Evolutionary conservation across 352 stramenopile species (phyloP), one percentile per base, ranked within the genome.

Genomic region (Phytophthora quininea): DNA sequence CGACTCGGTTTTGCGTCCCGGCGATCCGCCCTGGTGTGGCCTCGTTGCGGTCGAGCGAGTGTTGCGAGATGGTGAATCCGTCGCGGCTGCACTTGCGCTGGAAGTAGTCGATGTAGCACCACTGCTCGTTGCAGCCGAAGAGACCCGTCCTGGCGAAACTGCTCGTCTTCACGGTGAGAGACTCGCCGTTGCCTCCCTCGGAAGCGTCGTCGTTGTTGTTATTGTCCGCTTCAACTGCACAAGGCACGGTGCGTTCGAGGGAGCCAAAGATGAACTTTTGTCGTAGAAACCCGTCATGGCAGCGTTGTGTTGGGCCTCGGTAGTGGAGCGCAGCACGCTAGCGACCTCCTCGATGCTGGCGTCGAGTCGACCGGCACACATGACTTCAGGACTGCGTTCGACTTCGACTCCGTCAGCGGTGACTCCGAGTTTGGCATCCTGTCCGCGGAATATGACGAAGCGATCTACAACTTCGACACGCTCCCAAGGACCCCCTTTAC

Each of bases 101-200:
- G 14, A 79, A 65, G 15, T 51, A 66, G 19, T 76, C 67, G 10
- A 69, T 42, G 57, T 74, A 76, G 43, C 71, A 76, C 67, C 67
- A 76, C 33, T 79, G 71, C 42, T 79, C 71, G 32, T 76, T 79
- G 33, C 6, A 3, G 0, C 32, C 48, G 32, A 79, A 74, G 24
- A 74, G 19, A 0, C 55, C 27, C 0, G 63, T 69, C 3, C 61
- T 58, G 38, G 68, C 63, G 50, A 79, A 76, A 12, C 50, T 74
- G 12, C 59, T 66, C 1, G 71, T 79, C 33, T 79, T 79, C 4
- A 79, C 63, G 0, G 55, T 47, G 0, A 78, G 52, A 1, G 58
- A 9, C 33, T 69, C 33, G 7, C 57, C 43, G 4, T 48, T 54
- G 5, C 19, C n/a, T 19, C 12, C 35, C 12, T 11, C 2, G 10